Base-by-base conservation (phyloP, 2,329 filamentous ascomycete species). In the Claviceps maximensis region DNA sequence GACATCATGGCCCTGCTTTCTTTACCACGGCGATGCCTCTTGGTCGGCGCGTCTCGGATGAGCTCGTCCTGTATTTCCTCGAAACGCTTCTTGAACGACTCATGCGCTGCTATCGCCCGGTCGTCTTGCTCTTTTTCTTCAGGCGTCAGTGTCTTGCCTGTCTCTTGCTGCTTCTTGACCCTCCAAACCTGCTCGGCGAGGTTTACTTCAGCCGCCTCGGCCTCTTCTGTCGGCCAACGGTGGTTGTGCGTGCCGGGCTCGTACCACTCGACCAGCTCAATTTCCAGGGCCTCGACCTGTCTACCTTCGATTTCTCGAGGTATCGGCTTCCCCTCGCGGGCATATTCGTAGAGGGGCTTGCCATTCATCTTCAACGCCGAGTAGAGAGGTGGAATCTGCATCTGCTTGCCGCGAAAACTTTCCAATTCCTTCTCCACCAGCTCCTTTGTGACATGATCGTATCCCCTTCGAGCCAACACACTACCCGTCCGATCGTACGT, bases 281-380 rank as follows among this genome's bases (percentile, higher is more conserved):
- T 68, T 40, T 89, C 79, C 47, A 78, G 69, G 0, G 95, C 87
- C 51, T 88, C 82, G 41, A 97, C 87, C 2, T 86, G 79, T 54
- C 91, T 75, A 52, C 86, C 81, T 65, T 89, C 77, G 55, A 98
- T 93, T 66, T 95, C 86, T 53, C 85, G 76, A 0, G 93, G 93
- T 17, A 95, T 84, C 38, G 87, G 81, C 63, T 86, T 89, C 17
- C 93, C 93, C 66, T 90, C 88, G 49, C 93, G 79, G 21, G 93
- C 93, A 68, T 97, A 97, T 70, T 98, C 90, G 66, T 98, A 98
- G 49, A 96, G 76, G 36, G 88, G 86, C 74, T 96, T 96, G 2
- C 93, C 93, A 59, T 96, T 81, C 68, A 96, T 88, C 67, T 91
- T 90, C 56, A 97, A 75, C 10, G 93, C 93, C 31, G 89, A 95